These are phyloP conservation scores for Saitozyma sp. DNA, from an alignment of 768 basidiomycete genomes.

Conservation along the genomic window DNA sequence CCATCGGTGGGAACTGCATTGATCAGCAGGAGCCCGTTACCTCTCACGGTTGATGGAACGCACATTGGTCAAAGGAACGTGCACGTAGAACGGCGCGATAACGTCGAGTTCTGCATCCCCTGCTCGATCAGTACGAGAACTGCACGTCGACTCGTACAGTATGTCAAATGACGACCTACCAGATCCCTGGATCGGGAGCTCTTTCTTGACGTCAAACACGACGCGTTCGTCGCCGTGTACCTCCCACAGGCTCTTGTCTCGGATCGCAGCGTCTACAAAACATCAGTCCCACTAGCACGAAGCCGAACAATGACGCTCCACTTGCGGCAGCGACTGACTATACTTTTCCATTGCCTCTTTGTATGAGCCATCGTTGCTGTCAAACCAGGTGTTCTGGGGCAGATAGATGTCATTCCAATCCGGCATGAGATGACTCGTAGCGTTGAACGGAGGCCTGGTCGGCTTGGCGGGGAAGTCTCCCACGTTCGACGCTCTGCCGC, in stretches of 20 bases:
- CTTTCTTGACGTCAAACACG: conserved; percentile 19
- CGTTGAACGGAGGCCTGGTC: conserved; percentile 1
- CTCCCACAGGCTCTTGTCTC: conserved; percentile 23
- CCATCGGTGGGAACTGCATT: conserved; percentile 28
- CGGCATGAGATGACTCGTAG: background rate
- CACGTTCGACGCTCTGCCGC: background rate
- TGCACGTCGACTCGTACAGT: background rate
- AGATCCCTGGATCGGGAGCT: conserved; percentile 4
- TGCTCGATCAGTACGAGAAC: background rate
- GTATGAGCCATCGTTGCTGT: conserved; percentile 8
- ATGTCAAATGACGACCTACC: background rate
- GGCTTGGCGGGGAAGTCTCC: conserved; percentile 24
- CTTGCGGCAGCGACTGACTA: conserved; percentile 11
- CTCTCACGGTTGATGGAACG: background rate
- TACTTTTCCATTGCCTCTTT: conserved; percentile 10
- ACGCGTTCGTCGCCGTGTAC: conserved; percentile 25
- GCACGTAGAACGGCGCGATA: conserved; percentile 20
- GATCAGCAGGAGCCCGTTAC: background rate
- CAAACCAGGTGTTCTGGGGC: conserved; percentile 7
- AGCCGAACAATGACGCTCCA: background rate
- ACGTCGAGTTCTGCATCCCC: background rate
- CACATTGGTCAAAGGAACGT: conserved; percentile 32
- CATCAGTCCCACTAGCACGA: background rate
- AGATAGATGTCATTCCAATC: conserved; percentile 20
- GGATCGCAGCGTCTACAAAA: conserved; percentile 15